Percentiles rank a stretch among this genome's conserved stretches.
These are phyloP conservation scores for Prorocentrum cordatum DNA, from an alignment of 169 alveolate genomes.

Conservation along the genomic window DNA sequence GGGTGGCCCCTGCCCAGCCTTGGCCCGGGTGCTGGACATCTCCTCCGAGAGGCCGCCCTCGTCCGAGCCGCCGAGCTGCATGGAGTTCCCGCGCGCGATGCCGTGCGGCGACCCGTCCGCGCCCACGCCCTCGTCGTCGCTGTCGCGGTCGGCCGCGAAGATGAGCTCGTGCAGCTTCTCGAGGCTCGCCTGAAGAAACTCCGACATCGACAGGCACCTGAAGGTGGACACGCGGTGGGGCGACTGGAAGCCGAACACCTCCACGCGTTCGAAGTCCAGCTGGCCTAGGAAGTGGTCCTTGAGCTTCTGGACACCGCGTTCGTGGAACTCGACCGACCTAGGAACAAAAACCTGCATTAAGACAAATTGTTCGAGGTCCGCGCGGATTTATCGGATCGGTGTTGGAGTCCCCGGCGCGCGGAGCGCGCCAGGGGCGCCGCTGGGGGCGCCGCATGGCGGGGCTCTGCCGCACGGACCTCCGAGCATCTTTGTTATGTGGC, in stretches of 20 bases:
- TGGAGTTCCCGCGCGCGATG: too few species aligned
- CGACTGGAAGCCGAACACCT: constrained; percentile 55
- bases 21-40: too few species aligned
- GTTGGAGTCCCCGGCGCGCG: too few species aligned
- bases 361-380: constrained; percentile 16
- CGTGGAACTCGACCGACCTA: constrained; percentile 57
- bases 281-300: constrained; percentile 26
- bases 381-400: background rate
- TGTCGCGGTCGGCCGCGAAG: constrained; percentile 43
- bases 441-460: too few species aligned
- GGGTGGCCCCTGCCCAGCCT: too few species aligned
- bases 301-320: constrained; percentile 54
- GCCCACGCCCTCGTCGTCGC: constrained; percentile 14
- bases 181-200: background rate
- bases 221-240: constrained; percentile 59
- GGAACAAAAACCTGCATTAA: too few species aligned
- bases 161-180: constrained; percentile 38
- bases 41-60: too few species aligned
- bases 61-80: too few species aligned
- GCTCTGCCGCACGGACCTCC: too few species aligned
- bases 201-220: constrained; percentile 42
- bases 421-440: too few species aligned
- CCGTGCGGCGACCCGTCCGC: too few species aligned
- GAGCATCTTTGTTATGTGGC: too few species aligned
- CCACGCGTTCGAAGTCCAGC: constrained; percentile 53